Conservation (phyloP, 768 basidiomycete species). For the Rhodotorula toruloides region DNA sequence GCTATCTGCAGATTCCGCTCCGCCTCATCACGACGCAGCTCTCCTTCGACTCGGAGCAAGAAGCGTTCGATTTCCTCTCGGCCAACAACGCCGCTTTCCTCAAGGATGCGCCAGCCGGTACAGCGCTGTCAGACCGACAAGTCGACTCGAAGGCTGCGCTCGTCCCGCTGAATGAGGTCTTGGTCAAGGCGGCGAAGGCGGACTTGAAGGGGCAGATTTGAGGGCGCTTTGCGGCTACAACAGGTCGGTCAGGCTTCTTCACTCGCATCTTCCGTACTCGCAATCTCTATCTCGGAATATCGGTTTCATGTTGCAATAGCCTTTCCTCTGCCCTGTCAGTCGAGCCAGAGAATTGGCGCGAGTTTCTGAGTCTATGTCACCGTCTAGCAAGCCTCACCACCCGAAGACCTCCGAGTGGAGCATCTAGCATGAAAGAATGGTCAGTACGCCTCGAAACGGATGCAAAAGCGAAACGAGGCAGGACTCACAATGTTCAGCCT, state of each 20-base stretch:
- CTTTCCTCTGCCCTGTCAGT: background rate
- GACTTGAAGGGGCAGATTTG: conserved; percentile 89
- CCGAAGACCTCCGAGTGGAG: conserved; percentile 23
- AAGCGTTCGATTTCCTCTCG: conserved; percentile 63
- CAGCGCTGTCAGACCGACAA: conserved; percentile 1
- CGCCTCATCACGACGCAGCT: conserved; percentile 73
- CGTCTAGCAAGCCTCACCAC: too few species aligned
- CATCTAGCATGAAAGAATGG: background rate
- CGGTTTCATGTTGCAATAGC: too few species aligned
- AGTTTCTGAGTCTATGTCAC: too few species aligned
- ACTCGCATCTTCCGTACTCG: background rate
- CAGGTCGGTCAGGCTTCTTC: background rate
- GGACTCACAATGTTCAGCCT: conserved; percentile 19
- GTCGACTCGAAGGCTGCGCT: conserved; percentile 48
- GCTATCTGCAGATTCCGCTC: conserved; percentile 75
- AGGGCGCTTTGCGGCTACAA: background rate
- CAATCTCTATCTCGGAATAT: background rate
- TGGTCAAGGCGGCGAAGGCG: conserved; percentile 76
- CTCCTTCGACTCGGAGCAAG: conserved; percentile 66
- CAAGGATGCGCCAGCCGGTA: conserved; percentile 4
- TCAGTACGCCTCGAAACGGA: background rate
- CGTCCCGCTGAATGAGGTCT: conserved; percentile 55
- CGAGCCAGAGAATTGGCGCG: background rate
- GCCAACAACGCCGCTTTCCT: conserved; percentile 64
- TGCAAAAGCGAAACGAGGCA: background rate